Evolutionary conservation across 1,284 basidiomycete species (phyloP), one percentile per base, ranked within the genome.

Genomic region (Pseudozyma pruni): DNA sequence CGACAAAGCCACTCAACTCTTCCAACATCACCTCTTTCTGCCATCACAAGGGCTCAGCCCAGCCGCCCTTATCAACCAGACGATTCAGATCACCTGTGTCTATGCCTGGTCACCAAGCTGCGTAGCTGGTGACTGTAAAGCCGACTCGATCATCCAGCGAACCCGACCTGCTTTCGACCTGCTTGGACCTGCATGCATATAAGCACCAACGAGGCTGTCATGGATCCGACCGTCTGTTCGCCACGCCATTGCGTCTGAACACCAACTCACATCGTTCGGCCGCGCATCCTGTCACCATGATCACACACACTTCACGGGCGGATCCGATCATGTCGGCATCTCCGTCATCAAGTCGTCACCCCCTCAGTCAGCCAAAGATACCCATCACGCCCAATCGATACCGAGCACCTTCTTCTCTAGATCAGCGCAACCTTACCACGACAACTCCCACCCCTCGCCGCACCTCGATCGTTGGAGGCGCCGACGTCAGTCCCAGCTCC

Each of bases 341-440:
- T 43, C 29, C 55, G 37, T 35, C 55, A 6, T 43, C 20, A 8
- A 54, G 29, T 27, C 55, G 55, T 32, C 33, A 46, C 17, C 9
- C 51, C 25, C 34, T 51, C 22, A 22, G 27, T 23, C 50, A 58
- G 25, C 51, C 38, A 9, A 45, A 43, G 22, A 37, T 40, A 8
- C 56, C 62, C 37, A 50, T 49, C 37, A 66, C 62, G n/a, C 51
- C 62, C 1, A 42, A 54, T 20, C 62, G 56, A 27, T 66, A 66
- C 22, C 50, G 62, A 27, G 34, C 39, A n/a, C 37, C 51, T 31
- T 20, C 56, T 25, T 50, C 62, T 5, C n/a, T 44, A 14, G 35
- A 40, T 10, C 55, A 54, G 4, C 46, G 55, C 7, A n/a, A n/a
- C n/a, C 39, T 51, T 4, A 47, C 56, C 8, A 55, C 51, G 23